phyloP scores from a whole-genome alignment of 208 protist genomes.

The Polymyxa betae region DNA sequence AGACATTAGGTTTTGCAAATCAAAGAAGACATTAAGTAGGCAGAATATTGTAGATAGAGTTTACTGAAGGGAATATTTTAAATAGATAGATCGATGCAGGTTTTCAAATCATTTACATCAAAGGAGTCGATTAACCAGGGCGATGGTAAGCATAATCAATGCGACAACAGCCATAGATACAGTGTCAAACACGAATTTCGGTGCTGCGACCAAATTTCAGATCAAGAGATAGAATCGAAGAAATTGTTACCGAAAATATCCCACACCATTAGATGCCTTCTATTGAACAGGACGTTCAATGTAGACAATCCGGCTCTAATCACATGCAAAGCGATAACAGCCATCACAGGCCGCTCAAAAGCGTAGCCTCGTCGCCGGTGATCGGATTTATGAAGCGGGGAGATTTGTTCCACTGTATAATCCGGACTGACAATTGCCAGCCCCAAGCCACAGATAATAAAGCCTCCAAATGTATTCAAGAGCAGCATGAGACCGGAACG shows the following conservation, averaged over 20 bases:
- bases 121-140: no score
- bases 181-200: conserved; percentile 32
- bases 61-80: no score
- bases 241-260: conserved; percentile 34
- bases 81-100: no score
- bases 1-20: no score
- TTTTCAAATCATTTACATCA: no score
- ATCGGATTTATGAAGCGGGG: background rate
- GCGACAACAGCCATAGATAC: no score
- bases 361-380: background rate
- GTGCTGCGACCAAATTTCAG: background rate
- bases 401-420: background rate
- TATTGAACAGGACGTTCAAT: background rate
- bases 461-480: conserved; percentile 37
- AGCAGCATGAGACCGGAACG: background rate
- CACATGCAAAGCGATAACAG: background rate
- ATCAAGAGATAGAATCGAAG: background rate
- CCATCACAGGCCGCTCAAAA: conserved; percentile 19
- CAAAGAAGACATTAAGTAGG: no score
- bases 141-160: no score
- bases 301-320: background rate
- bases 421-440: background rate
- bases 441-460: background rate
- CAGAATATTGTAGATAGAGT: no score
- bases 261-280: conserved; percentile 42